phyloP scores from a whole-genome alignment of 164 flowering plant species.

The Vitis riparia region DNA sequence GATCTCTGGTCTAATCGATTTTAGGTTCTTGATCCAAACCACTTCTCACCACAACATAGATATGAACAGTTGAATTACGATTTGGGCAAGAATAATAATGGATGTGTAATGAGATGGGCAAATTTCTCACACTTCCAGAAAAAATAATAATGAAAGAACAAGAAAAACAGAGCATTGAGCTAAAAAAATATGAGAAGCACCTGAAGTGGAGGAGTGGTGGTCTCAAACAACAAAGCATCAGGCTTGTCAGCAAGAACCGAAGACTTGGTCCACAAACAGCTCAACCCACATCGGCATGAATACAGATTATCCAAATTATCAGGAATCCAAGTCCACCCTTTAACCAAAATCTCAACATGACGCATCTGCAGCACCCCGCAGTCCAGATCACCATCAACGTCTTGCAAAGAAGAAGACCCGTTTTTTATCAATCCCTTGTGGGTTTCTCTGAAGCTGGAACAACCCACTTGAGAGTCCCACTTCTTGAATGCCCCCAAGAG shows the following conservation, averaged over 20 bases:
- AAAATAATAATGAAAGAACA: not conserved
- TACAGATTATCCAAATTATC: constrained; percentile 94
- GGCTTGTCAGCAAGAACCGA: constrained; percentile 87
- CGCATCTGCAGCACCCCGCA: constrained; percentile 66
- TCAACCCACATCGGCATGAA: constrained; percentile 85
- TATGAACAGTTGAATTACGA: too few relatives aligned
- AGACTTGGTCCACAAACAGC: constrained; percentile 98
- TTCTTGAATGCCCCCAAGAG: constrained; percentile 60
- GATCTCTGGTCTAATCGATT: too few relatives aligned
- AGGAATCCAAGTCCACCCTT: constrained; percentile 99
- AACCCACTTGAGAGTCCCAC: constrained; percentile 92
- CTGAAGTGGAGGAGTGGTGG: constrained; percentile 77
- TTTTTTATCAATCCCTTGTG: constrained; percentile 27
- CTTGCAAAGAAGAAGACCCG: constrained; percentile 37
- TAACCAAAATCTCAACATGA: constrained; percentile 81
- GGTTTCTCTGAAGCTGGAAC: constrained; percentile 56
- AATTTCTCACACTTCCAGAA: not conserved
- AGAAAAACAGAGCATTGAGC: not conserved
- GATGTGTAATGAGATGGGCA: too few relatives aligned
- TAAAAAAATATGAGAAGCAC: constrained; percentile 27
- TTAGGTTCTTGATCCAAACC: too few relatives aligned
- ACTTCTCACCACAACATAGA: too few relatives aligned
- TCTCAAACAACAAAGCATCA: constrained; percentile 87
- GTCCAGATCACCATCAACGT: constrained; percentile 28
- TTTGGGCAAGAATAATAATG: too few relatives aligned